Conservation (phyloP, 129 eudicot species). For the Lactuca saligna region DNA sequence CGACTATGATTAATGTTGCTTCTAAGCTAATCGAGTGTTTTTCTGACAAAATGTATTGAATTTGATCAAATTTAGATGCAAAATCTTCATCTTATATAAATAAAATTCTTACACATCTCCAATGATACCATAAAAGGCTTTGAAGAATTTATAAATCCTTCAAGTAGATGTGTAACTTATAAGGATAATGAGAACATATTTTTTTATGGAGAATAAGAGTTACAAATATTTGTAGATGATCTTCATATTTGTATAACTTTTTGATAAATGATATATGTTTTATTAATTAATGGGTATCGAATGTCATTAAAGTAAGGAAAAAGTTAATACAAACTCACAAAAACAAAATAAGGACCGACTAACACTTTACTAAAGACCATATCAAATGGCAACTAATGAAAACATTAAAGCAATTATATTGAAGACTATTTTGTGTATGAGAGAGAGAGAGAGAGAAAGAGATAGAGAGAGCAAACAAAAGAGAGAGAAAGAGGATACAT, state of each 20-base stretch:
- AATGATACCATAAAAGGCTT: background rate
- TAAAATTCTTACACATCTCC: slow-evolving; percentile 14
- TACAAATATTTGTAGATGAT: background rate
- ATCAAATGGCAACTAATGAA: too few relatives aligned
- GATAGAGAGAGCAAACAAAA: too few relatives aligned
- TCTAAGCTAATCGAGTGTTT: slow-evolving; percentile 11
- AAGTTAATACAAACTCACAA: background rate
- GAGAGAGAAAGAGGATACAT: too few relatives aligned
- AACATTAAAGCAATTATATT: too few relatives aligned
- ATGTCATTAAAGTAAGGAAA: background rate
- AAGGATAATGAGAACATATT: background rate
- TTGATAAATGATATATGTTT: background rate
- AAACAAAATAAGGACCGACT: too few relatives aligned
- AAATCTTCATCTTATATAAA: slow-evolving; percentile 30
- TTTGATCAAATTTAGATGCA: slow-evolving; percentile 26
- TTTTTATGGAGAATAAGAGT: background rate
- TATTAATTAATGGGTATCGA: background rate
- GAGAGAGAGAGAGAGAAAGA: too few relatives aligned
- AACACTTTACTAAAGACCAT: too few relatives aligned
- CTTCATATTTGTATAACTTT: background rate
- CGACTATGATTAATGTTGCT: slow-evolving; percentile 13
- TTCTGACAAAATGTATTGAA: background rate
- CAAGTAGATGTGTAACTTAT: slow-evolving; percentile 3
- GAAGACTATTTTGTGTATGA: too few relatives aligned
- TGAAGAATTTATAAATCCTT: background rate